Evolutionary conservation across 768 basidiomycete genomes (phyloP), one percentile per base, ranked within the genome.

Genomic region (Termitomyces sp.): DNA sequence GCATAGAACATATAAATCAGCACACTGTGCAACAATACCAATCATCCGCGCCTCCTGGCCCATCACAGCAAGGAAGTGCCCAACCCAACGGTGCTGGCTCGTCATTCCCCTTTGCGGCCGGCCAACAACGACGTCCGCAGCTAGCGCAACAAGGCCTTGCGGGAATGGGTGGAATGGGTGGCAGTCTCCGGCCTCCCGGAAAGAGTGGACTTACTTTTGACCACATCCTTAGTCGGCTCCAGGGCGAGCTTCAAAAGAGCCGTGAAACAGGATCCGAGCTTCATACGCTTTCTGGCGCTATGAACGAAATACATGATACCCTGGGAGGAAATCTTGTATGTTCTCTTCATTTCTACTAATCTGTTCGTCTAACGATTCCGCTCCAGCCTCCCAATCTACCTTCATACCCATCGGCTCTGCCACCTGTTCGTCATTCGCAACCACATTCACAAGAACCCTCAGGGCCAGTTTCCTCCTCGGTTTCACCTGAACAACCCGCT

Each of bases 241-340:
- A 98, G 69, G 86, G 87, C 61, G 95, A 98, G 68, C 83, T 98
- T n/a, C 88, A 90, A 73, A 97, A 96, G 74, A 94, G 92, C 65
- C 84, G 92, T 18, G 96, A 98, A 67, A 97, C 95, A 0, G 92
- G 92, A 14, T 79, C 86, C 0, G 95, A 98, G 67, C 76, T 99
- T 4, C 84, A 86, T 60, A 82, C 82, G 0, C 74, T 98, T 32
- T 87, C 83, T 16, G 81, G 81, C 13, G 80, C 90, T 4, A 92
- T 99, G 83, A 83, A 77, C 42, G 94, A 97, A n/a, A 91, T 98
- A 44, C 88, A 92, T 59, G 93, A 97, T 63, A 94, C 91, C 0
- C 76, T 99, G 5, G 89, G 90, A 34, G 96, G 96, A 2, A 80
- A 83, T 36, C 64, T 90, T 66, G 93, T 94, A 57, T 60, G 87